Percentiles rank a stretch among this genome's conserved stretches.
These are phyloP conservation scores for Plasmodium ovale DNA, from an alignment of 169 alveolate species.

Conservation along the genomic window DNA sequence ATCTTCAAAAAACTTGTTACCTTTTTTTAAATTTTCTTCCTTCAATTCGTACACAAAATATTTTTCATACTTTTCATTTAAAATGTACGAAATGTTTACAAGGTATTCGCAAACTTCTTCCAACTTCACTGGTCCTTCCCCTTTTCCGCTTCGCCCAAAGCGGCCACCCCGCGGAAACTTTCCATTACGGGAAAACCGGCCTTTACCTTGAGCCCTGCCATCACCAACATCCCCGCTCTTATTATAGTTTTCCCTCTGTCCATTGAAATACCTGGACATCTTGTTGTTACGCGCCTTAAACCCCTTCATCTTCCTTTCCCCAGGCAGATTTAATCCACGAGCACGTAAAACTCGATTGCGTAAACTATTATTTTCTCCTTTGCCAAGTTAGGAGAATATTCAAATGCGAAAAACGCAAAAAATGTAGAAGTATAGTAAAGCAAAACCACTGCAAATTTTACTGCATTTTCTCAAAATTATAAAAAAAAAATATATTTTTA, in stretches of 20 bases:
- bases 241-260: not conserved
- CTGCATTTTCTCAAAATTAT: not conserved
- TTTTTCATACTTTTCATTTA: constrained; percentile 75
- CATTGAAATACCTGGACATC: constrained; percentile 16
- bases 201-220: not conserved
- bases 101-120: constrained; percentile 52
- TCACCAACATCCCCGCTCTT: not conserved
- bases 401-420: too few relatives aligned
- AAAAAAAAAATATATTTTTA: not conserved
- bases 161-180: not conserved
- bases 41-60: constrained; percentile 59
- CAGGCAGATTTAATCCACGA: not conserved
- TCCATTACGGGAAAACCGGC: not conserved
- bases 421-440: too few relatives aligned
- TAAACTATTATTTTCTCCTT: too few relatives aligned
- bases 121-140: not conserved
- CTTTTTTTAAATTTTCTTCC: constrained; percentile 75
- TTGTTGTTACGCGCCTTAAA: constrained; percentile 23
- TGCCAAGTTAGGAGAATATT: too few relatives aligned
- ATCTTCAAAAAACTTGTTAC: constrained; percentile 17
- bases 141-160: not conserved
- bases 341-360: too few relatives aligned
- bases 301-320: constrained; percentile 47
- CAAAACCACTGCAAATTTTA: not conserved
- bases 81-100: constrained; percentile 57